phyloP scores from a whole-genome alignment of 441 rosid genomes.

The Aleurites moluccanus region DNA sequence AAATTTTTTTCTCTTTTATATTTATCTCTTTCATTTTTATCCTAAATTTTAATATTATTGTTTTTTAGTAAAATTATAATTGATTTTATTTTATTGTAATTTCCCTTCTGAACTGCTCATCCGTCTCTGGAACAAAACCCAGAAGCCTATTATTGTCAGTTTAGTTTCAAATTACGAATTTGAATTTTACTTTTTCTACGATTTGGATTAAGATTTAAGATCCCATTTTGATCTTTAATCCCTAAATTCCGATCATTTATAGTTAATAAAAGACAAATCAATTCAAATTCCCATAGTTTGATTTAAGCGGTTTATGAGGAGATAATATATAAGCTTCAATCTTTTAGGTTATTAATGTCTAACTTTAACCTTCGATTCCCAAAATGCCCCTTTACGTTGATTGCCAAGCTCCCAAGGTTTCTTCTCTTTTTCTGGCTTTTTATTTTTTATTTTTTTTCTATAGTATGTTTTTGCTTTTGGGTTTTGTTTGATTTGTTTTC shows the following conservation, averaged over 20 bases:
- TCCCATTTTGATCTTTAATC: background rate
- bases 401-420: constrained; percentile 90
- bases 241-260: background rate
- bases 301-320: background rate
- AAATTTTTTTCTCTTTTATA: no score
- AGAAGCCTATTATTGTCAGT: background rate
- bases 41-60: background rate
- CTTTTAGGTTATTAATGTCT: constrained; percentile 13
- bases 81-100: background rate
- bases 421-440: background rate
- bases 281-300: background rate
- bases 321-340: background rate
- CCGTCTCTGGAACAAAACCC: background rate
- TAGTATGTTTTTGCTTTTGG: background rate
- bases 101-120: background rate
- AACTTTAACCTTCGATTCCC: constrained; percentile 9
- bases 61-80: background rate
- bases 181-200: background rate
- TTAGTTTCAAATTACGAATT: background rate
- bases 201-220: background rate
- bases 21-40: background rate
- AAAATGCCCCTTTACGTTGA: constrained; percentile 83
- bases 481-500: background rate
- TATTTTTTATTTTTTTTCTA: background rate
- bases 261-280: background rate